These are phyloP conservation scores for Saturnispora mendoncae DNA, from an alignment of 805 yeast species.

Conservation along the genomic window DNA sequence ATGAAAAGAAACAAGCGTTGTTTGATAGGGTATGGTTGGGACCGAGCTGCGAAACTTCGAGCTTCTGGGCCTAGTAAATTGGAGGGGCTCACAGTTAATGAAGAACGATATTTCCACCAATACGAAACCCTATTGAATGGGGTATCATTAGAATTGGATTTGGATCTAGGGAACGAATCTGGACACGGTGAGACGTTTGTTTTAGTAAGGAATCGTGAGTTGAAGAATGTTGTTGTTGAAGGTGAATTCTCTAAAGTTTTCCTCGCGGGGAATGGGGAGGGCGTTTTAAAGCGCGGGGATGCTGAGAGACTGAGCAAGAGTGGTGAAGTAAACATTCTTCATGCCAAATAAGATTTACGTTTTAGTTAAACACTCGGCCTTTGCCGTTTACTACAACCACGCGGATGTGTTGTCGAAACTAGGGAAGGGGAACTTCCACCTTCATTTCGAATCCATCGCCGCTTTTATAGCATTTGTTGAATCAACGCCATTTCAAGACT, in stretches of 20 bases:
- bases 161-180: conserved; percentile 67
- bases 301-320: conserved; percentile 9
- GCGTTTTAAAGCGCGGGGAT: conserved; percentile 7
- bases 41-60: conserved; percentile 65
- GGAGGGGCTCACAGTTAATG: conserved; percentile 61
- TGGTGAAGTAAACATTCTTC: conserved; percentile 9
- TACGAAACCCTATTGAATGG: conserved; percentile 67
- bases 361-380: conserved; percentile 5
- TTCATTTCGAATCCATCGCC: conserved; percentile 3
- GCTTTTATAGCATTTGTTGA: conserved; percentile 5
- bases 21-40: conserved; percentile 66
- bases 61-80: conserved; percentile 24
- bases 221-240: conserved; percentile 1
- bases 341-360: conserved; percentile 6
- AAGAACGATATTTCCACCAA: conserved; percentile 65
- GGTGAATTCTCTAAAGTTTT: conserved; percentile 7
- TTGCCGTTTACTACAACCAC: conserved; percentile 6
- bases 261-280: conserved; percentile 3
- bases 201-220: neutral
- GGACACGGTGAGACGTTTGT: conserved; percentile 2
- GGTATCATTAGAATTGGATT: conserved; percentile 67
- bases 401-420: neutral
- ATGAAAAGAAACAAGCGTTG: conserved; percentile 65
- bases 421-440: conserved; percentile 6
- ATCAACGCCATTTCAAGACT: conserved; percentile 4